A percentile compares a stretch with the other conserved stretches of the same genome.
These are phyloP conservation scores for Linum lewisii DNA, from an alignment of 345 rosid genomes.

Conservation along the genomic window DNA sequence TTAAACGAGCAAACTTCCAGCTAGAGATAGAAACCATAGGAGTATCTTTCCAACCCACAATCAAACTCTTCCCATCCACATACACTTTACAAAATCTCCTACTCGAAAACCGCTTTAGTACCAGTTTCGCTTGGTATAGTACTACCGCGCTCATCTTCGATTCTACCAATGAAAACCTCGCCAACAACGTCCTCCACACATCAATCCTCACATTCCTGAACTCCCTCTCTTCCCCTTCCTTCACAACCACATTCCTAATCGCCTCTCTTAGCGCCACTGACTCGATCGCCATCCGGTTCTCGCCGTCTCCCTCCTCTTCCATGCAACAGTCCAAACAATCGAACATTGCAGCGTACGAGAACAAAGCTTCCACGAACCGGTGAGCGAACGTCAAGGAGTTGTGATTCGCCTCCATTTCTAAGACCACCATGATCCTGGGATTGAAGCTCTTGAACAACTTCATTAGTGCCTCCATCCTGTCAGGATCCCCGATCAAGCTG, in stretches of 20 bases:
- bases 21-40: not conserved
- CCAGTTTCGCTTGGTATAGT: not conserved
- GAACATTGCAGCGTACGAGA: not conserved
- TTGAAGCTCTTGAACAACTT: not conserved
- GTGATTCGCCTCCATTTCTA: not conserved
- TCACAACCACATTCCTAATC: not conserved
- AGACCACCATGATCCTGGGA: not conserved
- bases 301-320: not conserved
- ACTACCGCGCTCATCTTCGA: not conserved
- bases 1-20: not conserved
- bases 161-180: not conserved
- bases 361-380: not conserved
- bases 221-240: not conserved
- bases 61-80: not conserved
- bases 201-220: not conserved
- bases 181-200: not conserved
- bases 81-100: not conserved
- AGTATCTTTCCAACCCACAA: not conserved
- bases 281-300: not conserved
- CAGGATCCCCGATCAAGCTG: not conserved
- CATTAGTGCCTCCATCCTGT: not conserved
- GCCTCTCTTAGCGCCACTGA: not conserved
- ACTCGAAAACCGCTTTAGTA: not conserved
- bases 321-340: not conserved
- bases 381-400: not conserved